phyloP scores from a whole-genome alignment of 2,329 filamentous ascomycete genomes.

The Aspergillus unguis region DNA sequence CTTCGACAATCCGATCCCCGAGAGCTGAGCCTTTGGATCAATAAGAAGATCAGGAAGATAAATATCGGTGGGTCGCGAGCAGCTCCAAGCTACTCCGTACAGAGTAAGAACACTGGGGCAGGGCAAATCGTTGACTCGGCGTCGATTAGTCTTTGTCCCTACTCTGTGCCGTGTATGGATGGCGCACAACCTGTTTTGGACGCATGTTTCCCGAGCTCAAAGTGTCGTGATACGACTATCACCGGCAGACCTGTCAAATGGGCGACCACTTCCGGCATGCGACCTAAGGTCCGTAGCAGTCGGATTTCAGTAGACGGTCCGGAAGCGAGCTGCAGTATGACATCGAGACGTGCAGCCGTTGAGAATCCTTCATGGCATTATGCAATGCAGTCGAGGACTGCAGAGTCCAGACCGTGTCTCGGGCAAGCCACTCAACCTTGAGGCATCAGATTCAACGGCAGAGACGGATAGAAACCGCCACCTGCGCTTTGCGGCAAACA shows the following conservation, averaged over 20 bases:
- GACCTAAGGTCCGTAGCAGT: too few species aligned
- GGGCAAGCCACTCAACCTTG: background rate
- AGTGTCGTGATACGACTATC: too few species aligned
- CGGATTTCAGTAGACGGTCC: background rate
- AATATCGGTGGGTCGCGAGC: background rate
- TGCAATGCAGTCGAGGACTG: too few species aligned
- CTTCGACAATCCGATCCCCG: background rate
- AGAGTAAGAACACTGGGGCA: background rate
- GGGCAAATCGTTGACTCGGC: background rate
- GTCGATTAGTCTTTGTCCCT: background rate
- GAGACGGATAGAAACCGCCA: background rate
- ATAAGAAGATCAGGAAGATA: background rate
- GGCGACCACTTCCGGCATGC: too few species aligned
- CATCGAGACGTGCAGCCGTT: background rate
- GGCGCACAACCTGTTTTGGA: background rate
- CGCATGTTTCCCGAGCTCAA: too few species aligned
- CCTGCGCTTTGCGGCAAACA: background rate
- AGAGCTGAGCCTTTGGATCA: background rate
- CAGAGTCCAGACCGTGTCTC: background rate
- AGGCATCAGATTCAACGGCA: background rate
- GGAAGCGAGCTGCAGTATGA: background rate
- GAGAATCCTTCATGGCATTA: background rate
- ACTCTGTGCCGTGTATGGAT: background rate
- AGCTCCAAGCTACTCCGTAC: background rate
- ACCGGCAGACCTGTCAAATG: too few species aligned